Base-by-base conservation (phyloP, 202 grass and related monocot species). In the Zoysia matrella region DNA sequence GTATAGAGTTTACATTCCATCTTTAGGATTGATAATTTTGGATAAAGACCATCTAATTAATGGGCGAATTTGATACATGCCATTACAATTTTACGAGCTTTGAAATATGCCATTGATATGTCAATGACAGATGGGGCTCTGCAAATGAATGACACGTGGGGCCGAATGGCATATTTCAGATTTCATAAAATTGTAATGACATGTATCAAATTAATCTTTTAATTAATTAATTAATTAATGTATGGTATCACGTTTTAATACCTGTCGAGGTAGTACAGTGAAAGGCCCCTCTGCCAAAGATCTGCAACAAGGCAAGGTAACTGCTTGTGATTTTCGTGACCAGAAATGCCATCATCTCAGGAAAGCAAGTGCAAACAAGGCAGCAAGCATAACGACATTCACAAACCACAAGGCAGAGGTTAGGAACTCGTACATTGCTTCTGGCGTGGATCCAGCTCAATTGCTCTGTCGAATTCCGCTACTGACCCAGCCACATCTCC, bases 221-320 rank as follows among this genome's bases (percentile, higher is more conserved):
- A 36, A 30, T 30, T 30, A 30, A 36, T 36, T 36, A 36, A 36
- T 36, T 36, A 36, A 36, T 64, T 18, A 9, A 15, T 76, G 0
- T 4, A 30, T 30, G 0, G 11, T 10, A 66, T 14, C 0, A 53
- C 47, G 3, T 51, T 18, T 57, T 55, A 53, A 18, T 84, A 93
- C 92, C 84, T 90, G 40, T 98, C 87, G 62, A 91, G 72, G 73
- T 98, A 98, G 80, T 98, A 98, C 15, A 98, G 58, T 41, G 95
- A 95, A 30, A 98, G 72, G 3, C 95, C 95, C 70, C 95, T 84
- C 44, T 98, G 95, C 95, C 95, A 98, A 60, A 98, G 90, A 85
- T 95, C 95, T 98, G 85, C 60, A 88, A 69, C 11, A 68, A 8
- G n/a, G 1, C 2, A 22, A 42, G 15, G 56, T 40, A 80, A 71